Base-by-base conservation (phyloP, 2,329 filamentous ascomycete species). In the Fusarium irregulare region DNA sequence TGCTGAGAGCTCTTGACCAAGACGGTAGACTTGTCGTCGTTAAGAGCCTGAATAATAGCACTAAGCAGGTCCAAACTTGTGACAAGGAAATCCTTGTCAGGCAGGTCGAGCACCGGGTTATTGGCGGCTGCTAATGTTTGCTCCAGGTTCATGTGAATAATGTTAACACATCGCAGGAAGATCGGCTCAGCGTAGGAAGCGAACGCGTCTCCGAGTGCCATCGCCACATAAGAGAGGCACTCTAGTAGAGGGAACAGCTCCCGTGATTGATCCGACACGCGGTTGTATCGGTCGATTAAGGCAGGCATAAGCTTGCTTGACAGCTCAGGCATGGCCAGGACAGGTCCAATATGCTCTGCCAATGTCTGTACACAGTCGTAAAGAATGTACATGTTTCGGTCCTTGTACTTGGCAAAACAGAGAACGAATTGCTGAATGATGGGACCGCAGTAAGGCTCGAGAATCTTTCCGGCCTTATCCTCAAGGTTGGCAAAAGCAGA, bases 361-460 rank as follows among this genome's bases (percentile, higher is more conserved):
- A 99, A 85, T 1, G 96, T 99, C 82, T 99, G 96, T 34, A 99
- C 93, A 79, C 96, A 98, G 82, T 99, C 96, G 83, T 99, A 99
- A 34, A 99, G 88, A 57, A 98, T 97, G 83, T 97, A 98, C 89
- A 98, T 98, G 83, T 99, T 99, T 76, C 93, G 91, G 80, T 98
- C 95, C 86, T 99, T 98, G 88, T 98, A 99, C 81, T 92, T 94
- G 56, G 86, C 88, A 81, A 99, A 99, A 80, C 96, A 99, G 65
- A 88, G 86, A 55, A 98, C 94, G 76, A 95, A 98, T 78, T 98
- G 96, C 66, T 91, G 91, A 56, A 98, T 89, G 75, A 99, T 98
- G 27, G 94, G 93, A 28, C 91, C 87, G 75, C 93, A 94, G 81
- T 98, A 99, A 0, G 93, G 93, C 69, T 91, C 89, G 44, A 99